phyloP scores from a whole-genome alignment of 2,329 filamentous ascomycete species.

The Graphilbum sp. region DNA sequence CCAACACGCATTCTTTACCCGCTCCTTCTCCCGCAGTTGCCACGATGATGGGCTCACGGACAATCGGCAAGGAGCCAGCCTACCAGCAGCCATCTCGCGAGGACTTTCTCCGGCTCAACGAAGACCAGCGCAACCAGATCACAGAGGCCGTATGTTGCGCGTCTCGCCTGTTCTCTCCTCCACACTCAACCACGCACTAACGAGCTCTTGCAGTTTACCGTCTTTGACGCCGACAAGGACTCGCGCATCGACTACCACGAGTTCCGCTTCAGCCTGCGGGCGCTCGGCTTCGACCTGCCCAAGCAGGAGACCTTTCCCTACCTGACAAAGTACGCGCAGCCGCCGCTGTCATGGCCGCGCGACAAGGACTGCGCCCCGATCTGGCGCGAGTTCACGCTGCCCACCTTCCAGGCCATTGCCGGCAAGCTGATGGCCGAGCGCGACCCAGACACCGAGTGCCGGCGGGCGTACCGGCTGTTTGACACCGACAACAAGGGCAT shows the following conservation, averaged over 20 bases:
- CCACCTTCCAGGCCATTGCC: conserved; percentile 59
- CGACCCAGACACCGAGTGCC: conserved; percentile 80
- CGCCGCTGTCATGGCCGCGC: conserved; percentile 42
- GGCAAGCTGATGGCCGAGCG: conserved; percentile 65
- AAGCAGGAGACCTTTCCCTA: conserved; percentile 73
- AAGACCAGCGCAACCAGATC: conserved; percentile 86
- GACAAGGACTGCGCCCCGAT: conserved; percentile 39
- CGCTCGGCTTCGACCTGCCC: conserved; percentile 80
- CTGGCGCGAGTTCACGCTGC: conserved; percentile 56
- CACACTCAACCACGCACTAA: background rate
- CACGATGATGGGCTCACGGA: conserved; percentile 11
- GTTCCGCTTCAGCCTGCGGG: conserved; percentile 89
- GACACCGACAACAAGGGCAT: conserved; percentile 84
- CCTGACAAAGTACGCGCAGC: conserved; percentile 64
- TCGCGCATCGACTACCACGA: conserved; percentile 93
- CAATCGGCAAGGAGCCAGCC: conserved; percentile 9
- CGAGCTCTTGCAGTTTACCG: conserved; percentile 49
- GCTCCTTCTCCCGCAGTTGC: background rate
- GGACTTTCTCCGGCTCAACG: conserved; percentile 38
- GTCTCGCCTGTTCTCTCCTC: no score
- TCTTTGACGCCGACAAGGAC: conserved; percentile 96
- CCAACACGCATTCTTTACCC: background rate
- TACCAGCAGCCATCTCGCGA: conserved; percentile 17
- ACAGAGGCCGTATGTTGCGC: conserved; percentile 63
- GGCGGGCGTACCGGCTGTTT: conserved; percentile 83